phyloP scores from a whole-genome alignment of 768 basidiomycete genomes.

The Exidia glandulosa region DNA sequence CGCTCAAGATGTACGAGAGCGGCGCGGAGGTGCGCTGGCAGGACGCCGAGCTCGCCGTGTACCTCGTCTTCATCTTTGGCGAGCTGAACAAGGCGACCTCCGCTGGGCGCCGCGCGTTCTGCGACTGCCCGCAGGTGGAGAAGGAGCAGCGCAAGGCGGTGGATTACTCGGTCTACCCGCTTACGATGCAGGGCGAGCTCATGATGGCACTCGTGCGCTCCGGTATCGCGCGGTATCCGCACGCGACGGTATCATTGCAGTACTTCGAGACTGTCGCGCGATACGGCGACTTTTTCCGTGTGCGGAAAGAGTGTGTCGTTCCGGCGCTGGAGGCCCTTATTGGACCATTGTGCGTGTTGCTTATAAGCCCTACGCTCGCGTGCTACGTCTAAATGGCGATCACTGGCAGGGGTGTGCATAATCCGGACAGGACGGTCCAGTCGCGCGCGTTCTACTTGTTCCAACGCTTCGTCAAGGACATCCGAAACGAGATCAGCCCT shows the following conservation, averaged over 20 bases:
- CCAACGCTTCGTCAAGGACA: constrained; percentile 81
- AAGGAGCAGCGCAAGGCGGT: constrained; percentile 56
- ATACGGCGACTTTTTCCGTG: constrained; percentile 94
- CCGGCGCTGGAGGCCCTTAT: constrained; percentile 85
- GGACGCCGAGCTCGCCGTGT: constrained; percentile 87
- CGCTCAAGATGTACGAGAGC: constrained; percentile 57
- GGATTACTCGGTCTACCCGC: constrained; percentile 69
- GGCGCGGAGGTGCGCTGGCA: constrained; percentile 72
- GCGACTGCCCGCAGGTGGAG: constrained; percentile 59
- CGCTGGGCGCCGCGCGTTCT: constrained; percentile 81
- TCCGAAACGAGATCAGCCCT: constrained; percentile 61
- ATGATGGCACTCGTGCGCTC: constrained; percentile 74
- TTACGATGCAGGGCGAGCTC: constrained; percentile 87
- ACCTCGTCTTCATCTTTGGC: constrained; percentile 87
- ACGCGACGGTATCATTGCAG: constrained; percentile 74
- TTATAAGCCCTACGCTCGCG: constrained; percentile 1
- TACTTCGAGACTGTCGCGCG: constrained; percentile 90
- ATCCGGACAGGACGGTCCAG: constrained; percentile 52
- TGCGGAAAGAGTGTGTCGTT: constrained; percentile 78
- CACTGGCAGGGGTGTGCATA: constrained; percentile 70
- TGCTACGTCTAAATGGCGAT: not conserved
- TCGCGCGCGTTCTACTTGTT: constrained; percentile 86
- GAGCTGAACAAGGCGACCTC: constrained; percentile 73
- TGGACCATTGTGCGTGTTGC: constrained; percentile 51
- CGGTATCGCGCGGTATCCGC: constrained; percentile 71